A percentile compares a stretch with the other conserved stretches of the same genome.
Conservation (phyloP, 164 flowering plant species). For the Vitis rupestris region DNA sequence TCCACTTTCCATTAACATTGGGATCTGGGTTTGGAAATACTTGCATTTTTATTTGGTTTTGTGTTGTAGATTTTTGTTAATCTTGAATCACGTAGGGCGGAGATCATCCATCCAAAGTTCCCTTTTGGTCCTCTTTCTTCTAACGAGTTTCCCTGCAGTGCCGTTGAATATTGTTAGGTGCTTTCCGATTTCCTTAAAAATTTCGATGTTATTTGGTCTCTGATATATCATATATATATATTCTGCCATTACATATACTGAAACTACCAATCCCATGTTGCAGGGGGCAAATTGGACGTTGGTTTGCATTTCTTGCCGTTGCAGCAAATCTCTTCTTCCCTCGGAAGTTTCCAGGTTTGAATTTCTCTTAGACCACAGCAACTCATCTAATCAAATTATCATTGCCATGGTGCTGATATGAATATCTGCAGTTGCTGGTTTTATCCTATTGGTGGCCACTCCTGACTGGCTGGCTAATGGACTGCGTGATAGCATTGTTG, state of each 20-base stretch:
- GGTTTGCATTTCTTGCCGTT: conserved; percentile 47
- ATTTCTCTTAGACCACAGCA: neutral
- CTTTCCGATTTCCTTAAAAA: neutral
- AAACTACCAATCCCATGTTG: conserved; percentile 7
- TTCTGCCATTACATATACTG: conserved; percentile 1
- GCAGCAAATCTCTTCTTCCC: conserved; percentile 40
- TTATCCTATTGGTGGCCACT: conserved; percentile 36
- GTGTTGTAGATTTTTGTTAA: conserved; percentile 33
- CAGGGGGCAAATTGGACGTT: conserved; percentile 53
- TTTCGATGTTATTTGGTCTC: neutral
- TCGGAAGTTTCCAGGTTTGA: conserved; percentile 34
- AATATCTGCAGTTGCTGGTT: conserved; percentile 38
- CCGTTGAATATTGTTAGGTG: conserved; percentile 41
- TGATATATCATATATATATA: neutral
- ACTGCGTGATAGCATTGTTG: conserved; percentile 30
- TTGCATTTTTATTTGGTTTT: neutral
- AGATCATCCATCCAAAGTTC: conserved; percentile 32
- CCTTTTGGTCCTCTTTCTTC: conserved; percentile 35
- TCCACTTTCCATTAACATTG: no score
- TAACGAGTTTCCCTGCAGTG: conserved; percentile 36
- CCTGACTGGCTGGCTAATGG: conserved; percentile 35
- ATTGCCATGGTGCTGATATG: neutral
- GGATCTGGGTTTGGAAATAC: no score
- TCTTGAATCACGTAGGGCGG: conserved; percentile 29
- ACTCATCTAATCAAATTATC: neutral